phyloP scores from a whole-genome alignment of 768 basidiomycete genomes.

The Royoungia palumana region DNA sequence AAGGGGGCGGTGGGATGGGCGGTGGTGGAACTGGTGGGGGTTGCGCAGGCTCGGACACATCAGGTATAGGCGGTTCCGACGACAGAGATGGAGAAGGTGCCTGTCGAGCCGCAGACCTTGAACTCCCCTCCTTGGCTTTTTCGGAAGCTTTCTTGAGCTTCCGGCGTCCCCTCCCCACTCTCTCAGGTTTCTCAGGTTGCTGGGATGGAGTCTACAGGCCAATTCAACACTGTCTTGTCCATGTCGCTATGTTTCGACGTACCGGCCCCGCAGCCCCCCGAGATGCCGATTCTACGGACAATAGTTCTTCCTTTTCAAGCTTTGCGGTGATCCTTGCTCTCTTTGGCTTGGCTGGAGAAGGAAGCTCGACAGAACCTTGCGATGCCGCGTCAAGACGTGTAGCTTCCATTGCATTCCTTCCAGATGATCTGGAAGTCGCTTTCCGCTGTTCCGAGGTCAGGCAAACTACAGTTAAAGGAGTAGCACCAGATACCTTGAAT shows the following conservation, averaged over 20 bases:
- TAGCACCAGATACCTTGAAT: slow-evolving; percentile 17
- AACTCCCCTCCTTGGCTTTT: slow-evolving; percentile 17
- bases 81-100: slow-evolving; percentile 13
- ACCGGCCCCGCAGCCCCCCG: slow-evolving; percentile 12
- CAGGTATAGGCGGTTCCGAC: slow-evolving; percentile 14
- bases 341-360: slow-evolving; percentile 29
- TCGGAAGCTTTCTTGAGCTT: slow-evolving; percentile 16
- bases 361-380: slow-evolving; percentile 13
- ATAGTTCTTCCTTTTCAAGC: slow-evolving; percentile 24
- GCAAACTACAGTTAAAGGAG: not conserved
- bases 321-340: slow-evolving; percentile 29
- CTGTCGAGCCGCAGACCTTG: slow-evolving; percentile 5
- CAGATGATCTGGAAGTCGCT: slow-evolving; percentile 20
- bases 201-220: slow-evolving; percentile 8
- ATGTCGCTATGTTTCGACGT: slow-evolving; percentile 5
- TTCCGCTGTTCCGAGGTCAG: slow-evolving; percentile 28
- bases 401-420: slow-evolving; percentile 16
- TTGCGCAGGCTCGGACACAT: slow-evolving; percentile 12
- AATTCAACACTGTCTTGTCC: slow-evolving; percentile 2
- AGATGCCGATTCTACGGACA: slow-evolving; percentile 3
- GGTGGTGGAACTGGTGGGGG: slow-evolving; percentile 4
- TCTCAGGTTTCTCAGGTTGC: slow-evolving; percentile 14
- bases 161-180: slow-evolving; percentile 22
- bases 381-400: slow-evolving; percentile 7
- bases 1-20: slow-evolving; percentile 7